Base-by-base conservation (phyloP, 352 stramenopile species). In the Globisporangium radiosum region DNA sequence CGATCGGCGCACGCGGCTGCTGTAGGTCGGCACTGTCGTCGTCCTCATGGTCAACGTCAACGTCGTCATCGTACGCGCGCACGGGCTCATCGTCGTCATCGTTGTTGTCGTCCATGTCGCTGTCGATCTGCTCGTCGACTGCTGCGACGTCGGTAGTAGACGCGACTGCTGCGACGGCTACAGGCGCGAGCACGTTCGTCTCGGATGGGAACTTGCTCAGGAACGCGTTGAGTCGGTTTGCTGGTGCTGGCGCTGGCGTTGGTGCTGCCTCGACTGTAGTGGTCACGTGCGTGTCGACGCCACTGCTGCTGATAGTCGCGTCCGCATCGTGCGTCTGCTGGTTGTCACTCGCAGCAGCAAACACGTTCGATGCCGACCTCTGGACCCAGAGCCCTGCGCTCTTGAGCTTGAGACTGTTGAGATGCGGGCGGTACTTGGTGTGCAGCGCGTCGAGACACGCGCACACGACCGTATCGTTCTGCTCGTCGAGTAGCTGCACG, bases 401-500 rank as follows among this genome's bases (percentile, higher is more conserved):
- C 58, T 54, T 52, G 25, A 33, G 25, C 25, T 33, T 3, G 25
- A 33, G 25, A 33, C 25, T 33, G 14, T 48, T 44, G 14, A 60
- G 50, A 4, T 67, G 37, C 1, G 77, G 72, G 0, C 81, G 75
- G 63, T 77, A 88, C 52, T 88, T 87, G 56, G 63, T 60, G 47
- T 74, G 72, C 52, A 94, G 64, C 49, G 80, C 81, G 14, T 81
- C 65, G 36, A 94, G 72, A 4, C 72, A 88, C 36, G 76, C 72
- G 19, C 70, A 64, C 42, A 94, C 81, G 11, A 81, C 77, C 51
- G 64, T 69, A 44, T 84, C 73, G 60, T 94, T 90, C 40, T 78
- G 66, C 49, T 94, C 85, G 64, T 94, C 85, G 51, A 94, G 59
- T 47, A 94, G 62, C 57, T 94, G 81, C 42, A 90, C 81, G 1